Evolutionary conservation across 1,139 yeast species (phyloP), one percentile per base, ranked within the genome.

Genomic region (Scheffersomyces stambukii): DNA sequence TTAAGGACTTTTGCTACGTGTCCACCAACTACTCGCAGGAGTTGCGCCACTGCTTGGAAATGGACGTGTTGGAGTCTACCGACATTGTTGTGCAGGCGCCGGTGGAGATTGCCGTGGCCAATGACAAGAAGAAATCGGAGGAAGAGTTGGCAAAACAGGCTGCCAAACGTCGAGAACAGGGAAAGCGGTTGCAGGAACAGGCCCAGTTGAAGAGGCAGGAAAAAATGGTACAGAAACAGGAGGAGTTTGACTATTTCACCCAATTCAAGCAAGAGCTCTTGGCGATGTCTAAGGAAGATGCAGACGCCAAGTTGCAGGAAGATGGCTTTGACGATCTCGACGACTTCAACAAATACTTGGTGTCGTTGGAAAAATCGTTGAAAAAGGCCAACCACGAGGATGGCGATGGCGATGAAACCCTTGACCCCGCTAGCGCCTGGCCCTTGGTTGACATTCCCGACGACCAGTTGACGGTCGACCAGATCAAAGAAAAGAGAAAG

Each of bases 81-180:
- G 94, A 93, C 50, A 62, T 86, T 4, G 81, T 84, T 0, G 55
- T 88, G 1, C 96, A 91, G 51, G 89, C 89, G 1, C 95, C 96
- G 1, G 68, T 65, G 3, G 74, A 66, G 22, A 77, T 81, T 38
- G 46, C 49, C 4, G 46, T 46, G 2, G 73, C 75, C 8, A 53
- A 48, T 15, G 80, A 75, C 31, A 77, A 76, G 32, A 84, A 81
- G 48, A 85, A 89, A 49, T 64, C 89, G 0, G 94, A 83, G 33
- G 96, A 86, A 51, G 96, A 86, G 49, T 52, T 88, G 20, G 80
- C 77, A 13, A 59, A 71, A 22, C 89, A 85, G 40, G 80, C 91
- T 2, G 91, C 82, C 42, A 79, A 81, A 49, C 73, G 95, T 37
- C 72, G 76, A 44, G 96, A 89, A 50, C 85, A 84, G 41, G 97